These are phyloP conservation scores for Trichoderma sp. DNA, from an alignment of 2,329 filamentous ascomycete genomes.

Conservation along the genomic window DNA sequence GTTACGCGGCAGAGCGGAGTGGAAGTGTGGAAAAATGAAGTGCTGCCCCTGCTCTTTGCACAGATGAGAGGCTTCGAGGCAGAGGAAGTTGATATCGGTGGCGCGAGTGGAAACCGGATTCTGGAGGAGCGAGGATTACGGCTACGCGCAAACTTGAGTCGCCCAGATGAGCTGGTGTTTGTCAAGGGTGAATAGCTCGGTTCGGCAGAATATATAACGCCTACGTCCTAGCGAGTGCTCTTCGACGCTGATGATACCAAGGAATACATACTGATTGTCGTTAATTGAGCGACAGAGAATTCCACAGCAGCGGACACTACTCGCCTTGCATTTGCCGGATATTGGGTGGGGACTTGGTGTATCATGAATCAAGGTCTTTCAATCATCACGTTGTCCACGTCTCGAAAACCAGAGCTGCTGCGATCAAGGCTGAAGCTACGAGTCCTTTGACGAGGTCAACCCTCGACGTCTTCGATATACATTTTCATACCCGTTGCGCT, in stretches of 20 bases:
- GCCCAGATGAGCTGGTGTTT: not conserved
- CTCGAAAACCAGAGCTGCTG: not conserved
- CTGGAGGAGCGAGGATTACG: not conserved
- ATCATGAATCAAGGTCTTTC: not conserved
- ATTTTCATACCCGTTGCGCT: no score
- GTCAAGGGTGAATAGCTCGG: not conserved
- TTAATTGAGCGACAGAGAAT: no score
- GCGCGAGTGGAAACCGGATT: not conserved
- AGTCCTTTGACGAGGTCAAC: not conserved
- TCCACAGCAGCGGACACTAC: not conserved
- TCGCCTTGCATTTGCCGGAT: not conserved
- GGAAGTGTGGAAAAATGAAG: not conserved
- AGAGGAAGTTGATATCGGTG: not conserved
- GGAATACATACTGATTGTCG: no score
- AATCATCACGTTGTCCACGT: not conserved
- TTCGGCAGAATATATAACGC: no score
- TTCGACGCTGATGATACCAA: no score
- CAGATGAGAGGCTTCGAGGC: not conserved
- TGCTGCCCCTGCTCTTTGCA: not conserved
- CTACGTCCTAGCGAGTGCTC: no score
- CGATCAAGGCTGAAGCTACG: not conserved
- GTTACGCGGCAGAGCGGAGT: not conserved
- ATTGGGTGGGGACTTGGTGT: not conserved
- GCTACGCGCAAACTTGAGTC: not conserved
- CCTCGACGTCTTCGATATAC: no score